Base-by-base conservation (phyloP, 306 rosid genomes). In the Bauhinia variegata region DNA sequence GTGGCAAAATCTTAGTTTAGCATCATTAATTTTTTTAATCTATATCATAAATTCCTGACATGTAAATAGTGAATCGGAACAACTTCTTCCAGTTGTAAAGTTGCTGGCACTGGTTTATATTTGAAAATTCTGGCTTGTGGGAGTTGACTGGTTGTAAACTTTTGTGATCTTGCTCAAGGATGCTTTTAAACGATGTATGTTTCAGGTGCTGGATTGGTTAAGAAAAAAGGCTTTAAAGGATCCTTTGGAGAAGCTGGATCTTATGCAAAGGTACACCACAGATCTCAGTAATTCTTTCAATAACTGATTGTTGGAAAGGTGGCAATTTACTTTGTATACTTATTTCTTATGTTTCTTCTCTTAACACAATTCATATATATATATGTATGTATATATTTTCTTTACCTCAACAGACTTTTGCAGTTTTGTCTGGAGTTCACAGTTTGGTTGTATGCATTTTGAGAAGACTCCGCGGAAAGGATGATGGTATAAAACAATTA, bases 391-490 rank as follows among this genome's bases (percentile, higher is more conserved):
- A n/a, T 48, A 31, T 19, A 28, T 70, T 57, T 5, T 51, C 17
- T 56, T 72, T 72, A 7, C 23, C 49, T 68, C 8, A 39, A 60
- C 79, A 93, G 98, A 93, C 97, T 19, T 93, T 93, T 85, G 97
- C 97, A 67, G 95, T 93, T 89, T 80, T 93, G 82, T 84, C 98
- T 66, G 98, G 98, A 79, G 97, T 93, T 23, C 99, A 89, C 63
- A 90, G 99, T 71, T 77, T 93, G 88, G 99, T 93, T 73, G 87
- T 86, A 63, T 93, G 99, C 89, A 82, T 90, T 65, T 81, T 93
- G 87, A 89, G 74, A 86, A 83, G 84, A 80, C 82, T 93, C 49
- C 79, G 99, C 68, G 99, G 99, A 83, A 93, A 93, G 78, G 99
- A 93, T 80, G 99, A 93, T 72, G 90, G 97, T 90, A 78, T 58